Conservation (phyloP, 2,329 filamentous ascomycete species). For the Cercospora sp. region DNA sequence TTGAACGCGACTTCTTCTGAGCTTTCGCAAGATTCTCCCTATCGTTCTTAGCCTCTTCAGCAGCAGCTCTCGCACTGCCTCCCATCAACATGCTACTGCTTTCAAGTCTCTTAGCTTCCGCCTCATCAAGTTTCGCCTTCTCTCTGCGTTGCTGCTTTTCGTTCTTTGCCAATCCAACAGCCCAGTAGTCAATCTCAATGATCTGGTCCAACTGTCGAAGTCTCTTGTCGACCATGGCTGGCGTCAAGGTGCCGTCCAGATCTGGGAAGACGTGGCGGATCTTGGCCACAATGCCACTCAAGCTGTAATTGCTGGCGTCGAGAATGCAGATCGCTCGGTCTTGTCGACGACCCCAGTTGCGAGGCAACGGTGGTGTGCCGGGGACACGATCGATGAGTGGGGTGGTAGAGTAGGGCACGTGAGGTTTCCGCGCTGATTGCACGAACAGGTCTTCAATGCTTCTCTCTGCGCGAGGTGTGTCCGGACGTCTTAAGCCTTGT, state of each 20-base stretch:
- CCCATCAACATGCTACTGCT: conserved; percentile 3
- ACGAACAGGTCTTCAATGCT: not conserved
- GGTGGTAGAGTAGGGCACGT: conserved; percentile 15
- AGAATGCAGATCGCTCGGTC: conserved; percentile 41
- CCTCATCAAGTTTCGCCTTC: conserved; percentile 2
- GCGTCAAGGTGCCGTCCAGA: conserved; percentile 33
- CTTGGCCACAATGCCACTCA: conserved; percentile 34
- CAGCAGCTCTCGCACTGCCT: not conserved
- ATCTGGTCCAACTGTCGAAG: conserved; percentile 40
- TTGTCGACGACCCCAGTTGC: conserved; percentile 34
- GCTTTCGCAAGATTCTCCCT: not conserved
- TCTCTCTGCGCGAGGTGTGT: not conserved
- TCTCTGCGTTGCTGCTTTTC: conserved; percentile 15
- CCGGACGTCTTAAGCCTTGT: not conserved
- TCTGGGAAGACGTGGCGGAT: conserved; percentile 36
- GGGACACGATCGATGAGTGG: conserved; percentile 29
- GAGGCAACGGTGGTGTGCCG: conserved; percentile 35
- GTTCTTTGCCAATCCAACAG: conserved; percentile 13
- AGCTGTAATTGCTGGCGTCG: conserved; percentile 35
- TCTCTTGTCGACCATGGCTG: conserved; percentile 39
- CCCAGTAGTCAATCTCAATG: conserved; percentile 38
- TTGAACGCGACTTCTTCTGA: conserved; percentile 1
- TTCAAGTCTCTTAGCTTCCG: conserved; percentile 1
- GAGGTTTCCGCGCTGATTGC: not conserved
- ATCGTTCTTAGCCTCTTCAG: not conserved